These are phyloP conservation scores for Scleroderma citrinum DNA, from an alignment of 768 basidiomycete species.

Conservation along the genomic window DNA sequence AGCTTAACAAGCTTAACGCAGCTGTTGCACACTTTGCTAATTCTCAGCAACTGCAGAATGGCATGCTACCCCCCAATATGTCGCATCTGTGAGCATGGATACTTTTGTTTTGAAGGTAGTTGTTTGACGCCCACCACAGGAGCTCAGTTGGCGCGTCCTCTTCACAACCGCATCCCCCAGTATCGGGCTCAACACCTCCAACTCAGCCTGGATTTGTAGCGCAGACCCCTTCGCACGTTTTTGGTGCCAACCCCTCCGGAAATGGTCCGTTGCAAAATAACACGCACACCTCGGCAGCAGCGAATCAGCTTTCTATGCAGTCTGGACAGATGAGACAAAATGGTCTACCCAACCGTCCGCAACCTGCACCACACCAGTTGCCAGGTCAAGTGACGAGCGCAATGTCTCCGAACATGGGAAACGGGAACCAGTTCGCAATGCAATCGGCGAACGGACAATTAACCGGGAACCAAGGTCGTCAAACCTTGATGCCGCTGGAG, in stretches of 20 bases:
- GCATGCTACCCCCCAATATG: conserved; percentile 18
- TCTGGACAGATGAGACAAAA: conserved; percentile 26
- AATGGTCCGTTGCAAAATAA: conserved; percentile 13
- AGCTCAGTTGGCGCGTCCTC: conserved; percentile 14
- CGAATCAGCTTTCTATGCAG: conserved; percentile 28
- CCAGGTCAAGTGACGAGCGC: conserved; percentile 24
- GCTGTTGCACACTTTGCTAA: conserved; percentile 20
- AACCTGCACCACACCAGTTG: conserved; percentile 34
- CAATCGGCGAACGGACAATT: conserved; percentile 17
- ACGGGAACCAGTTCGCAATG: conserved; percentile 20
- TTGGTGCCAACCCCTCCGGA: conserved; percentile 14
- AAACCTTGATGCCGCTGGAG: conserved; percentile 35
- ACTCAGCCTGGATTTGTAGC: conserved; percentile 17
- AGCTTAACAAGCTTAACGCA: conserved; percentile 31
- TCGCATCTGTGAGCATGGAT: conserved; percentile 30
- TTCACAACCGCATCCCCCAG: conserved; percentile 15
- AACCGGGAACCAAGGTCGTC: conserved; percentile 13
- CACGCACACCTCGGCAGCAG: conserved; percentile 10
- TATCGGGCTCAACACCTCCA: conserved; percentile 8
- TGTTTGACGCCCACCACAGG: conserved; percentile 13
- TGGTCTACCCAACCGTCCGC: conserved; percentile 34
- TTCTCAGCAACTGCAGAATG: conserved; percentile 22
- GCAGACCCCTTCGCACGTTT: conserved; percentile 12
- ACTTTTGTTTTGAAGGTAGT: not conserved
- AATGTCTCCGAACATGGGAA: conserved; percentile 29